Evolutionary conservation across 2,329 filamentous ascomycete genomes (phyloP).

Genomic region (Paracoccidioides brasiliensis): DNA sequence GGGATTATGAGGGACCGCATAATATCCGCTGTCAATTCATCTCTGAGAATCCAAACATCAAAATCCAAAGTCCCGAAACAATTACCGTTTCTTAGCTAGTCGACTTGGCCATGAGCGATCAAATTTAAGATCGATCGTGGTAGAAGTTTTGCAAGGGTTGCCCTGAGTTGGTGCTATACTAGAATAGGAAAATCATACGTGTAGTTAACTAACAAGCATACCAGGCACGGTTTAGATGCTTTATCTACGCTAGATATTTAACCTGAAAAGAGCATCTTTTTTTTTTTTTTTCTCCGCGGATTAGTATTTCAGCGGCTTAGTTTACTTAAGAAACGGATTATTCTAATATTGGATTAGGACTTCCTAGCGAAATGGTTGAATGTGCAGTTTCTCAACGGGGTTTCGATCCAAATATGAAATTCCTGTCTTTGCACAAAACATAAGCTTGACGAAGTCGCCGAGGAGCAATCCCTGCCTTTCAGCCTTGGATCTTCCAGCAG

Average conservation of each 20-base stretch:
- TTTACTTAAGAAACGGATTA: background rate
- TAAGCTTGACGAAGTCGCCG: too few relatives aligned
- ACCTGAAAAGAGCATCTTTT: background rate
- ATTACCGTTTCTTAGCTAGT: too few relatives aligned
- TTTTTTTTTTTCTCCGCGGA: background rate
- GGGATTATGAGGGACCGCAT: too few relatives aligned
- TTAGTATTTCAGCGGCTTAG: too few relatives aligned
- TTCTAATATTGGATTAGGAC: background rate
- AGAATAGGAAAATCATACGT: background rate
- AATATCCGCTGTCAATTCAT: too few relatives aligned
- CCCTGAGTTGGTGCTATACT: background rate
- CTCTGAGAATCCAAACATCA: too few relatives aligned
- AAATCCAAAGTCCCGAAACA: too few relatives aligned
- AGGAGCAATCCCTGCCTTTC: too few relatives aligned
- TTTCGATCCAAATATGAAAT: background rate
- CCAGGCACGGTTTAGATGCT: background rate
- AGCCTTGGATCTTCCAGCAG: too few relatives aligned
- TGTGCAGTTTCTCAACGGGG: background rate
- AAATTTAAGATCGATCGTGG: too few relatives aligned
- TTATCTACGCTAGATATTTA: background rate
- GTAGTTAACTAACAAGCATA: background rate
- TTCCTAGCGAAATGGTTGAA: background rate
- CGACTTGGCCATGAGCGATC: too few relatives aligned
- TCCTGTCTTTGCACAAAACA: too few relatives aligned
- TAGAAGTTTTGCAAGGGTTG: background rate